Percentiles rank a stretch among this genome's conserved stretches.
phyloP scores from a whole-genome alignment of 2,329 filamentous ascomycete species.

The Aspergillus glaucus region DNA sequence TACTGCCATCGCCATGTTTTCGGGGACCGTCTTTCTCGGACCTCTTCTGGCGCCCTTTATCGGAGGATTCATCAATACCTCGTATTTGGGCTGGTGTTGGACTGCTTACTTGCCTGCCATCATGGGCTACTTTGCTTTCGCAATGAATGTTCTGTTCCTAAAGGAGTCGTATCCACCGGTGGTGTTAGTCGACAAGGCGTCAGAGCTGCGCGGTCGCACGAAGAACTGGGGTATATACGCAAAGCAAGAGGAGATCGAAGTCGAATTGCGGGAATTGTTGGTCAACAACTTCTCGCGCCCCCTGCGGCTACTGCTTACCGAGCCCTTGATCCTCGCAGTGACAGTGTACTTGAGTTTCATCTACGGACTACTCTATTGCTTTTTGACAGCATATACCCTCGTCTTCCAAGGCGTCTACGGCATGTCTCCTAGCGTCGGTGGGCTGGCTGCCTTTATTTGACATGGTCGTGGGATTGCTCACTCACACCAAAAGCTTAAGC shows the following conservation, averaged over 20 bases:
- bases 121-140: constrained; percentile 69
- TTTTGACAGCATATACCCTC: constrained; percentile 22
- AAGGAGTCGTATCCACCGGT: constrained; percentile 50
- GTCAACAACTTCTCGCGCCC: constrained; percentile 42
- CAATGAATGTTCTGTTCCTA: constrained; percentile 41
- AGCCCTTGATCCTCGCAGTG: constrained; percentile 30
- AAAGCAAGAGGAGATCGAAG: constrained; percentile 44
- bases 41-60: constrained; percentile 44
- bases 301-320: constrained; percentile 28
- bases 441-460: constrained; percentile 27
- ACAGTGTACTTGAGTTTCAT: constrained; percentile 28
- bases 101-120: constrained; percentile 45
- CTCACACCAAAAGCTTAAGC: no score
- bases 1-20: constrained; percentile 40
- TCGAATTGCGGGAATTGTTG: constrained; percentile 40
- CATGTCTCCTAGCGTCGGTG: constrained; percentile 20
- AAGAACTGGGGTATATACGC: constrained; percentile 53
- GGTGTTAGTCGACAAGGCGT: constrained; percentile 49
- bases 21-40: constrained; percentile 42
- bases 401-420: constrained; percentile 23
- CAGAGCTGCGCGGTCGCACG: constrained; percentile 45
- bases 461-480: constrained; percentile 41
- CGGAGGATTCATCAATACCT: constrained; percentile 45
- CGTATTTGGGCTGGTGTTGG: constrained; percentile 45
- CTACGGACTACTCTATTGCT: constrained; percentile 22